Evolutionary conservation across 345 rosid genomes (phyloP).

Genomic region (Eutrema japonicum): DNA sequence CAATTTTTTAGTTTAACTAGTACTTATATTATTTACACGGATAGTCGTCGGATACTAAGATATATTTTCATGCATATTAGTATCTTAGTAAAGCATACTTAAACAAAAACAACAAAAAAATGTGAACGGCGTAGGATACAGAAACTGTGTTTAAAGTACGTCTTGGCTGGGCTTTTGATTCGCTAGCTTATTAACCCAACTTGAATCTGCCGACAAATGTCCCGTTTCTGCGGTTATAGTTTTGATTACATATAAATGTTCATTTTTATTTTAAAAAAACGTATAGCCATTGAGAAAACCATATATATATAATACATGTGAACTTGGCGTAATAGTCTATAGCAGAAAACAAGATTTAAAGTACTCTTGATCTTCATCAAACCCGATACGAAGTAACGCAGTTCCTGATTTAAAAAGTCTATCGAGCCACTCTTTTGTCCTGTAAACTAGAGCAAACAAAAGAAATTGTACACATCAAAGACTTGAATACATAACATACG

Average conservation of each 20-base stretch:
- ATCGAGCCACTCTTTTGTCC: constrained; percentile 34
- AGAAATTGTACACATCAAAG: neutral
- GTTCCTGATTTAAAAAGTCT: constrained; percentile 12
- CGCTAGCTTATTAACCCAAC: constrained; percentile 1
- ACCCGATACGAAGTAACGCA: constrained; percentile 30
- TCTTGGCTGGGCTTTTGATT: constrained; percentile 26
- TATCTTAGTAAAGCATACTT: neutral
- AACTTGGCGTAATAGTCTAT: constrained; percentile 26
- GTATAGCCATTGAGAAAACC: constrained; percentile 6
- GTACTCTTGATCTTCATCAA: constrained; percentile 36
- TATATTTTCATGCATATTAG: constrained; percentile 26
- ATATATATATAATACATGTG: neutral
- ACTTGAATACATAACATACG: neutral
- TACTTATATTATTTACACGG: neutral
- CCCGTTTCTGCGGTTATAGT: constrained; percentile 17
- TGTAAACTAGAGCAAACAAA: constrained; percentile 10
- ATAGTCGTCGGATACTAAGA: constrained; percentile 32
- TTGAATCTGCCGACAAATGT: constrained; percentile 22
- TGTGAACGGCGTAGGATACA: constrained; percentile 22
- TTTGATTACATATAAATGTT: neutral
- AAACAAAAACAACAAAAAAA: neutral
- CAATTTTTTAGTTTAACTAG: constrained; percentile 15
- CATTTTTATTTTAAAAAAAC: neutral
- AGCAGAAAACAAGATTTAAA: constrained; percentile 34
- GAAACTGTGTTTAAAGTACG: constrained; percentile 10